A percentile compares a stretch with the other conserved stretches of the same genome.
phyloP scores from a whole-genome alignment of 2,329 filamentous ascomycete genomes.

The Colletotrichum sp. region DNA sequence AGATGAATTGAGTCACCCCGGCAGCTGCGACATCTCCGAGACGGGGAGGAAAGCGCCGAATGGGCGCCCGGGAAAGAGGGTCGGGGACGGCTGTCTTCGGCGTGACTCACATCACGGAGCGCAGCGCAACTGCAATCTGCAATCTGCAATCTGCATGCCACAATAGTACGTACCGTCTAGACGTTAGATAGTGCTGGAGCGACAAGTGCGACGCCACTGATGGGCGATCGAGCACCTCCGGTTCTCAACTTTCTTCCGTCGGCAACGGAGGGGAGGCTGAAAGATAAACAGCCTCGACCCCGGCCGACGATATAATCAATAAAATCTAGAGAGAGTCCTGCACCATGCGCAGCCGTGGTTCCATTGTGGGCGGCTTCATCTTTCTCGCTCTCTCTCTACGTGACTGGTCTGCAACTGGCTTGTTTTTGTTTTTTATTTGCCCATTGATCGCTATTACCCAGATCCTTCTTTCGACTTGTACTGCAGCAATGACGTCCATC shows the following conservation, averaged over 20 bases:
- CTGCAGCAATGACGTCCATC: slow-evolving; percentile 49
- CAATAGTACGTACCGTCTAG: not conserved
- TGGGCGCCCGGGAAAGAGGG: not conserved
- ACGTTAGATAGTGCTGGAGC: not conserved
- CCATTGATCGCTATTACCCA: not conserved
- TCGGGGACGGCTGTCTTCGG: not conserved
- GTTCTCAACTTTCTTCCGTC: not conserved
- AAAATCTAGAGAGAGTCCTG: not conserved
- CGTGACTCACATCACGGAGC: slow-evolving; percentile 8
- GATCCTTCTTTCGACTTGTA: not conserved
- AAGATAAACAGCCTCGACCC: not conserved
- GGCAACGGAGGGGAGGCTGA: not conserved
- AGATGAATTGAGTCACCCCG: slow-evolving; percentile 8
- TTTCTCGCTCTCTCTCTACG: not conserved
- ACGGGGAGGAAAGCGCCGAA: not conserved
- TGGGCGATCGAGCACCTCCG: not conserved
- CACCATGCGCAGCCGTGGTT: not conserved
- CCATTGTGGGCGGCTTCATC: not conserved
- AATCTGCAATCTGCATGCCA: not conserved
- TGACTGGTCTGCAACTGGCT: not conserved
- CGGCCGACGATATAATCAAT: not conserved
- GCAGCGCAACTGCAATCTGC: not conserved
- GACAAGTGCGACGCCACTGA: not conserved
- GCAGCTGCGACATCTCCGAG: not conserved
- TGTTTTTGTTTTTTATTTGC: not conserved